phyloP scores from a whole-genome alignment of 163 green algal species.

The Trebouxiophyceae sp. region DNA sequence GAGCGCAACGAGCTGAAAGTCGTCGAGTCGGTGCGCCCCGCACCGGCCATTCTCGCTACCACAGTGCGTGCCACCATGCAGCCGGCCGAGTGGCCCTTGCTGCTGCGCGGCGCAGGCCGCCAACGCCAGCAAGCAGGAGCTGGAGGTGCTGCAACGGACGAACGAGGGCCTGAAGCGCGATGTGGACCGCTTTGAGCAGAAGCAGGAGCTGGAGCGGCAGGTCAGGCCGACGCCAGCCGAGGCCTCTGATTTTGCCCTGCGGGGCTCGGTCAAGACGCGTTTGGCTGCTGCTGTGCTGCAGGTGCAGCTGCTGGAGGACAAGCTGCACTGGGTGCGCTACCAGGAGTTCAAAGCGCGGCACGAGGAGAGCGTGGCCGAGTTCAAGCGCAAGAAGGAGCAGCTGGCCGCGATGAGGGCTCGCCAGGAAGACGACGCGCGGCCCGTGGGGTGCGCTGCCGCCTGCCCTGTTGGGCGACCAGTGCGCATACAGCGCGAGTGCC shows the following conservation, averaged over 20 bases:
- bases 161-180: constrained; percentile 38
- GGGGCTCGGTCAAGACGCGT: too few relatives aligned
- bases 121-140: constrained; percentile 1
- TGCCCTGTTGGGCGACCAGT: too few relatives aligned
- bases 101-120: too few relatives aligned
- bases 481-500: too few relatives aligned
- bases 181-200: constrained; percentile 32
- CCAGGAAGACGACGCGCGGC: constrained; percentile 7
- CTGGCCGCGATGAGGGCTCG: constrained; percentile 18
- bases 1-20: constrained; percentile 38
- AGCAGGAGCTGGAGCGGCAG: constrained; percentile 19
- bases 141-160: constrained; percentile 26
- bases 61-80: too few relatives aligned
- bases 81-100: too few relatives aligned
- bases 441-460: constrained; percentile 13
- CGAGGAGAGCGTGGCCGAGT: constrained; percentile 5
- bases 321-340: constrained; percentile 42
- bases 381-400: background rate
- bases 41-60: too few relatives aligned
- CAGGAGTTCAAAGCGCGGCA: constrained; percentile 9
- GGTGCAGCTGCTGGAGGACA: constrained; percentile 29
- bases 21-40: too few relatives aligned
- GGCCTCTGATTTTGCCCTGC: too few relatives aligned
- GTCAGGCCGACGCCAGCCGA: background rate
- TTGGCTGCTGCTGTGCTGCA: constrained; percentile 10